phyloP scores from a whole-genome alignment of 78 protist species.

The Dictyostelium capitatum region DNA sequence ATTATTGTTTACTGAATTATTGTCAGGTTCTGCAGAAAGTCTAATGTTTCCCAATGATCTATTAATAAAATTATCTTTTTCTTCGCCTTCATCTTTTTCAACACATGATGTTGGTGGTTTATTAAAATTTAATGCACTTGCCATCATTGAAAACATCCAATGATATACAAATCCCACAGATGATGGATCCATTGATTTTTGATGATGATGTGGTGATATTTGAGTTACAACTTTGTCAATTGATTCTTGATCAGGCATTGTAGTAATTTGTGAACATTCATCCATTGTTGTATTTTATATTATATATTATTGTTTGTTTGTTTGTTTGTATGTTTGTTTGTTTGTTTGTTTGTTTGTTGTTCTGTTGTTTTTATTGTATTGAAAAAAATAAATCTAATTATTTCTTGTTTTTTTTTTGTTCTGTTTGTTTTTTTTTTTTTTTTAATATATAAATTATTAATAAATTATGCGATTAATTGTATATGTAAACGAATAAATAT shows the following conservation, averaged over 20 bases:
- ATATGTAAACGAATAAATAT: no score
- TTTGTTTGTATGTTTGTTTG: not conserved
- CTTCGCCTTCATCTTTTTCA: not conserved
- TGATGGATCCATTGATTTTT: conserved; percentile 66
- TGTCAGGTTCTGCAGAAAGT: not conserved
- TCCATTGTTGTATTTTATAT: conserved; percentile 30
- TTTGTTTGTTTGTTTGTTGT: not conserved
- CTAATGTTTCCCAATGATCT: not conserved
- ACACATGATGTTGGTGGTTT: not conserved
- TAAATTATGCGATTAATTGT: not conserved
- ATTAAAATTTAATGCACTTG: conserved; percentile 43
- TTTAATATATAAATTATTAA: not conserved
- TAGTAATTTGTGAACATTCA: conserved; percentile 26
- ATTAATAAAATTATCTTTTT: not conserved
- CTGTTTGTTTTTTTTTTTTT: not conserved
- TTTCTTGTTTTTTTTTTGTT: no score
- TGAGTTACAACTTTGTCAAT: conserved; percentile 27
- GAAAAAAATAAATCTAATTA: no score
- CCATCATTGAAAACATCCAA: conserved; percentile 79
- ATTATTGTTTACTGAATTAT: not conserved
- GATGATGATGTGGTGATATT: conserved; percentile 12
- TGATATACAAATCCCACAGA: conserved; percentile 69
- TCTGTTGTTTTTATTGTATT: not conserved
- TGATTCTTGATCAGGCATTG: conserved; percentile 29
- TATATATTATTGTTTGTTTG: not conserved